A percentile compares a stretch with the other conserved stretches of the same genome.
Conservation (phyloP, 306 rosid species). For the Sindora glabra region DNA sequence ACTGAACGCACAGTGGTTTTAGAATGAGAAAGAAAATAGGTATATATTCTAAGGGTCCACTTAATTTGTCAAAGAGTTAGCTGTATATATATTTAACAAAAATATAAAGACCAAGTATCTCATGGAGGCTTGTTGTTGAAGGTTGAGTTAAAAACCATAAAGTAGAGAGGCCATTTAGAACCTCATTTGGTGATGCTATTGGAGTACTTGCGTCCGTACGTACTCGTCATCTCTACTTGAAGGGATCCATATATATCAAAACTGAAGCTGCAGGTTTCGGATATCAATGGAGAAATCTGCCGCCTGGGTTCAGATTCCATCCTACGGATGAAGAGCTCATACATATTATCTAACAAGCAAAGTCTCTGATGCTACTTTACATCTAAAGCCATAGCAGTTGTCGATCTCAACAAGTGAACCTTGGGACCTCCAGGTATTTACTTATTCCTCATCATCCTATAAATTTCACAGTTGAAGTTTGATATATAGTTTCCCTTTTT, state of each 20-base stretch:
- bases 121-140: constrained; percentile 44
- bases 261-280: neutral
- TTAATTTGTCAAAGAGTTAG: constrained; percentile 91
- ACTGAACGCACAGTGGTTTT: too few species aligned
- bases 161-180: constrained; percentile 12
- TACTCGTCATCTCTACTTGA: neutral
- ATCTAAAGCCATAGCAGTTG: constrained; percentile 51
- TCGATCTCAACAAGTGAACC: constrained; percentile 87
- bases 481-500: too few species aligned
- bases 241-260: neutral
- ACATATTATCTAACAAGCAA: constrained; percentile 47
- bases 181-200: constrained; percentile 13
- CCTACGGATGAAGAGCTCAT: constrained; percentile 86
- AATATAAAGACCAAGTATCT: constrained; percentile 9
- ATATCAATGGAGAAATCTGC: constrained; percentile 43
- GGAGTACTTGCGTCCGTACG: neutral
- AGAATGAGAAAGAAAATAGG: too few species aligned
- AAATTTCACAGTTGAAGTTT: too few species aligned
- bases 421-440: constrained; percentile 89
- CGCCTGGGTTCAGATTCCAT: constrained; percentile 84
- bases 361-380: constrained; percentile 56
- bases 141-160: constrained; percentile 26
- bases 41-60: neutral
- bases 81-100: constrained; percentile 28
- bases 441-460: too few species aligned